These are phyloP conservation scores for Citropsis articulata DNA, from an alignment of 345 rosid species.

Conservation along the genomic window DNA sequence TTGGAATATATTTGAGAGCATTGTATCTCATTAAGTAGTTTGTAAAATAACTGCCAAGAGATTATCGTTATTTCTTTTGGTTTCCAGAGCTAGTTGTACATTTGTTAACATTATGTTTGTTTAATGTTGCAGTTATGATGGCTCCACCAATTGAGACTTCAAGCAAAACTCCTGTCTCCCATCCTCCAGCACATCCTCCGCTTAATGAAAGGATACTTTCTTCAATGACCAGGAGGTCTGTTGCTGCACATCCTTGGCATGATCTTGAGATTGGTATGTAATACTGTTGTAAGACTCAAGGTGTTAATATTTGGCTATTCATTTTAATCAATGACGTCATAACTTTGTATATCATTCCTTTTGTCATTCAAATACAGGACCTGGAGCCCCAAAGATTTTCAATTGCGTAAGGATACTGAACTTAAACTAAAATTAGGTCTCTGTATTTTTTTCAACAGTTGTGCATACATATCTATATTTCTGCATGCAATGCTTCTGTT, in stretches of 20 bases:
- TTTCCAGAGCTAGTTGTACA: background rate
- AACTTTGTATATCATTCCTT: slow-evolving; percentile 1
- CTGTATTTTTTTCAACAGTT: background rate
- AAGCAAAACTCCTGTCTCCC: slow-evolving; percentile 28
- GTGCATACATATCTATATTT: background rate
- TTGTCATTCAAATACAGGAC: slow-evolving; percentile 46
- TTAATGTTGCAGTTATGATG: slow-evolving; percentile 63
- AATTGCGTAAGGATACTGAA: slow-evolving; percentile 58
- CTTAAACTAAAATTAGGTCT: background rate
- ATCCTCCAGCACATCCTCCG: slow-evolving; percentile 50
- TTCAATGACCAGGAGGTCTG: slow-evolving; percentile 83
- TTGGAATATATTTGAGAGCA: background rate
- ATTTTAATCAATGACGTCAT: background rate
- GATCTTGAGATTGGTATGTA: slow-evolving; percentile 91
- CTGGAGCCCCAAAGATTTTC: slow-evolving; percentile 83
- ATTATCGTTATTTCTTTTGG: slow-evolving; percentile 5
- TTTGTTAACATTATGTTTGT: background rate
- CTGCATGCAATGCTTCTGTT: background rate
- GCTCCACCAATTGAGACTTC: slow-evolving; percentile 62
- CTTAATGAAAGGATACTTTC: slow-evolving; percentile 95
- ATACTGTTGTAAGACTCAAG: background rate
- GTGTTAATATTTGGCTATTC: background rate
- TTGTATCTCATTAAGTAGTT: background rate
- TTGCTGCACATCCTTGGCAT: slow-evolving; percentile 99
- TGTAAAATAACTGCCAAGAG: background rate